A percentile compares a stretch with the other conserved stretches of the same genome.
Evolutionary conservation across 1,284 basidiomycete species (phyloP).

Genomic region (Vanrija pseudolonga): DNA sequence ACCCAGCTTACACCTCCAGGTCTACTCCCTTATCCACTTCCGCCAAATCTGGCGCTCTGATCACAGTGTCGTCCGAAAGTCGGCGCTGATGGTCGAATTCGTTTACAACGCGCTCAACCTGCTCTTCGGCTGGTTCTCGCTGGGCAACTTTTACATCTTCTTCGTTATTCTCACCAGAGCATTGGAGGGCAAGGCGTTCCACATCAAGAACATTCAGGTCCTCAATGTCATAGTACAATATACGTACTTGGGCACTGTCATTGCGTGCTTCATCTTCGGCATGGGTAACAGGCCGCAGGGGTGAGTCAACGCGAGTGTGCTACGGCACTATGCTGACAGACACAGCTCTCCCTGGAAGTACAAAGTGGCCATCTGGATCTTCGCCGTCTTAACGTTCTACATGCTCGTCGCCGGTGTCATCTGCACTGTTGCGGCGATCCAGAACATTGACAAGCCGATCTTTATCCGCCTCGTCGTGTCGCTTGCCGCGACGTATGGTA

Average conservation of each 20-base stretch:
- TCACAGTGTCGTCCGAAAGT: slow-evolving; percentile 74
- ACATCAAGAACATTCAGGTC: slow-evolving; percentile 46
- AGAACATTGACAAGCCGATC: slow-evolving; percentile 60
- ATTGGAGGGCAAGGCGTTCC: slow-evolving; percentile 71
- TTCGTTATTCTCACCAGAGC: slow-evolving; percentile 91
- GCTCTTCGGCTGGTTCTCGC: slow-evolving; percentile 83
- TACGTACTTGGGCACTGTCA: slow-evolving; percentile 73
- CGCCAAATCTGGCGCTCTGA: slow-evolving; percentile 80
- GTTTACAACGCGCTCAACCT: slow-evolving; percentile 86
- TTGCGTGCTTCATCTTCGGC: slow-evolving; percentile 87
- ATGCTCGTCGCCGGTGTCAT: slow-evolving; percentile 63
- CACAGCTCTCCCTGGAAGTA: slow-evolving; percentile 81
- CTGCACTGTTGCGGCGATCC: slow-evolving; percentile 67
- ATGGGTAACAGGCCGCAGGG: slow-evolving; percentile 95
- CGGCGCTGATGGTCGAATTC: slow-evolving; percentile 71
- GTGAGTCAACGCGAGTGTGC: too few species aligned
- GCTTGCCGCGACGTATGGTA: slow-evolving; percentile 79
- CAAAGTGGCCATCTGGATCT: slow-evolving; percentile 68
- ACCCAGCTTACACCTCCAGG: slow-evolving; percentile 15
- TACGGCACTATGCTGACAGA: too few species aligned
- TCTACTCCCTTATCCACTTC: slow-evolving; percentile 58
- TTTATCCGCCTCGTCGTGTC: slow-evolving; percentile 75
- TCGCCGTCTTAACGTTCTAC: slow-evolving; percentile 77
- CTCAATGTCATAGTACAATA: slow-evolving; percentile 57
- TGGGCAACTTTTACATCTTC: slow-evolving; percentile 94